Evolutionary conservation across 805 yeast species (phyloP), one percentile per base, ranked within the genome.

Genomic region (Brettanomyces naardenensis): DNA sequence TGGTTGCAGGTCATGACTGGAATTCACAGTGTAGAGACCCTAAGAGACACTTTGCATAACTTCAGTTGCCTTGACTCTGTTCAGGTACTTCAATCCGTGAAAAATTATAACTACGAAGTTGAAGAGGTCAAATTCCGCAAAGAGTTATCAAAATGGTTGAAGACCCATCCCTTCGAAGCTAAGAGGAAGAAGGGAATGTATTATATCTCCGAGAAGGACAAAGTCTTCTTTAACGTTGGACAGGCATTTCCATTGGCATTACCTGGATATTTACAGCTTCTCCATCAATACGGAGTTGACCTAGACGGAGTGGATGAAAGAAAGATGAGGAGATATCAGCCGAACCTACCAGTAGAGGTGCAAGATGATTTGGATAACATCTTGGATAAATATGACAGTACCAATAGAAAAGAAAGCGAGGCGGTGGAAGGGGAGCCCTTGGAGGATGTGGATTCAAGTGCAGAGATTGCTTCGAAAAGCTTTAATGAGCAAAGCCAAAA

Each of bases 1-100:
- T 90, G 95, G 90, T 62, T 89, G 36, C 97, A 89, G 57, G 82
- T 90, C 31, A 75, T 87, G 57, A 75, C 94, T 1, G 75, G 82
- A 11, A 62, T 89, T 32, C 37, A 36, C 6, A 56, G 54, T 19
- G 70, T 78, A 40, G 88, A 80, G 38, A 64, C 78, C 28, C 66
- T 84, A 36, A 68, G 71, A 6, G 65, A 69, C 10, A 73, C 84
- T 6, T 53, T 75, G 23, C 61, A 62, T 14, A 69, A 74, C 39
- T 68, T 80, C 45, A 75, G 72, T 15, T 56, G 62, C 11, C 64
- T 92, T 41, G 80, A 82, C 38, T 78, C 85, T 19, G 62, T 63
- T 29, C 97, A 89, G 53, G 55, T 92, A 32, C 61, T 79, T 43
- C 80, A 81, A 49, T 73, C 78, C 0, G 71, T 81, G 25, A 81